Evolutionary conservation across 495 filamentous ascomycete species (phyloP), one percentile per base, ranked within the genome.

Genomic region (Haplographium delicatum): DNA sequence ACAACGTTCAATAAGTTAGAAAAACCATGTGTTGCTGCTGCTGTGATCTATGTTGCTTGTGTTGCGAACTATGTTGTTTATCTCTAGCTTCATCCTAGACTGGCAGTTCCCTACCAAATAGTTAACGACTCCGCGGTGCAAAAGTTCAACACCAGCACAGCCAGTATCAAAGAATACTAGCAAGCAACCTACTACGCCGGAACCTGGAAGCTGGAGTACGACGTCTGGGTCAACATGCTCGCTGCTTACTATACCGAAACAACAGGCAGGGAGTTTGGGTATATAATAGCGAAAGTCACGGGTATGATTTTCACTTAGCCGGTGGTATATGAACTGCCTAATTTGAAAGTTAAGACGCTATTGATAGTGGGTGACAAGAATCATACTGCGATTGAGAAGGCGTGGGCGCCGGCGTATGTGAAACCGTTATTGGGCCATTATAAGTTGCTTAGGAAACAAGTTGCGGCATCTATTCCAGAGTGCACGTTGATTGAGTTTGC

Each of bases 211-310:
- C 42, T 53, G 8, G 34, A 56, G 0, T 73, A 73, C 54, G 68
- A 72, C 41, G 58, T 65, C 18, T 73, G 71, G 71, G 71, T 71
- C 7, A 61, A 64, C 16, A 73, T 75, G 72, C 59, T 75, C 10
- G 58, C 59, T n/a, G 62, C 64, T 33, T 61, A 73, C 38, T 73
- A 75, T 56, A 19, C 56, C 23, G 71, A 69, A 15, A 59, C 57
- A 20, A 31, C 63, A 38, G 65, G 51, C 4, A 34, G 41, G 16
- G 34, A 51, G 20, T 75, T 68, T 33, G 62, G 64, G 7, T 59
- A 57, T 27, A 53, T 64, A 38, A 64, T 68, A 43, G 71, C 71
- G 1, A 59, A 60, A 16, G 57, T 65, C 4, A 65, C 67, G 1
- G 72, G 72, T 44, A 69, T 72, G 67, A 65, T 72, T 6, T 56